Percentiles rank a stretch among this genome's conserved stretches.
phyloP scores from a whole-genome alignment of 352 stramenopile species.

The Halophytophthora batemanensis region DNA sequence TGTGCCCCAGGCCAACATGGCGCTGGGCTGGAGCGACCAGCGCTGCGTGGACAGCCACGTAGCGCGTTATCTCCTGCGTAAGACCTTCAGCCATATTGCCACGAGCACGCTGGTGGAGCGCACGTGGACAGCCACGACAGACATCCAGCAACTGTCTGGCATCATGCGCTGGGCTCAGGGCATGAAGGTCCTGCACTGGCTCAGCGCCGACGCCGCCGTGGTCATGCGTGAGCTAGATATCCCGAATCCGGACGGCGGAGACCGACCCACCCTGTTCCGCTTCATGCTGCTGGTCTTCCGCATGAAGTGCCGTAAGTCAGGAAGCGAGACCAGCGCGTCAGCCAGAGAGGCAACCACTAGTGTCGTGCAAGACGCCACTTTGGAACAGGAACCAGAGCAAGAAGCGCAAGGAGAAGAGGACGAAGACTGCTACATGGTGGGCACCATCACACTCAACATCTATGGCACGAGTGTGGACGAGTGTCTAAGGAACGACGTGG shows the following conservation, averaged over 20 bases:
- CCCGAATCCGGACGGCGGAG: slow-evolving; percentile 9
- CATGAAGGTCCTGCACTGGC: slow-evolving; percentile 44
- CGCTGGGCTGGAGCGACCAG: slow-evolving; percentile 40
- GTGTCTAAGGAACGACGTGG: slow-evolving; percentile 16
- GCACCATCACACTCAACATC: slow-evolving; percentile 28
- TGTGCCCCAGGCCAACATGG: slow-evolving; percentile 22
- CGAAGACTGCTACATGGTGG: slow-evolving; percentile 12
- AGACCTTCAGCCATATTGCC: slow-evolving; percentile 26
- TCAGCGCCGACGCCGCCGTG: slow-evolving; percentile 21
- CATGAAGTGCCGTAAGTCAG: not conserved
- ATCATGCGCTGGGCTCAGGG: slow-evolving; percentile 34
- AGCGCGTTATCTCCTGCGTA: slow-evolving; percentile 34
- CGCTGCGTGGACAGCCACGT: slow-evolving; percentile 23
- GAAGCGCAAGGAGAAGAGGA: not conserved
- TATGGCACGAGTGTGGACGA: slow-evolving; percentile 19
- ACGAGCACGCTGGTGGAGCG: slow-evolving; percentile 16
- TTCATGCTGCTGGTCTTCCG: slow-evolving; percentile 27
- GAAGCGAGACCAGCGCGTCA: too few relatives aligned
- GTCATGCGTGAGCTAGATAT: slow-evolving; percentile 25
- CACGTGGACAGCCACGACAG: slow-evolving; percentile 28
- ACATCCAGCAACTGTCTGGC: slow-evolving; percentile 14
- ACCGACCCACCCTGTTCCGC: slow-evolving; percentile 13
- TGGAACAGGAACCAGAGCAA: not conserved
- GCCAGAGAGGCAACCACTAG: too few relatives aligned
- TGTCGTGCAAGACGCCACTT: too few relatives aligned